Evolutionary conservation across 805 yeast species (phyloP).

Genomic region (Yarrowia phangngaensis): DNA sequence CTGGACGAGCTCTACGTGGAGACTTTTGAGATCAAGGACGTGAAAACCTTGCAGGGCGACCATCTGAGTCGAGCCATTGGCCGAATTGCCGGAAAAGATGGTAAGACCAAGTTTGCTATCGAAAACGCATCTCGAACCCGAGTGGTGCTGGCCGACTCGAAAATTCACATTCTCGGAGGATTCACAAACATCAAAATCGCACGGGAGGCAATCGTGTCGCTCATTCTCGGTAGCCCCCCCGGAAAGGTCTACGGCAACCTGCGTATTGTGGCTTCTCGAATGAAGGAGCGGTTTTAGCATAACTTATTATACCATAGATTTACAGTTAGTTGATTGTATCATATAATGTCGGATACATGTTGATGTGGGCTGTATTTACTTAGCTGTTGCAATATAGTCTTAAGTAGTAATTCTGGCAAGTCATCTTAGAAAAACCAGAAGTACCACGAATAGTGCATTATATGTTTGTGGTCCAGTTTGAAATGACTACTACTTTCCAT

Average conservation of each 20-base stretch:
- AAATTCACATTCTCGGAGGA: constrained; percentile 95
- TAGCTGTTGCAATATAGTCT: too few relatives aligned
- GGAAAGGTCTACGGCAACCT: constrained; percentile 97
- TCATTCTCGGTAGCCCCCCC: constrained; percentile 96
- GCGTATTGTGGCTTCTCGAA: constrained; percentile 93
- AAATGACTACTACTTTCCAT: too few relatives aligned
- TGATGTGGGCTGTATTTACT: too few relatives aligned
- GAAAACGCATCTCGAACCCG: constrained; percentile 98
- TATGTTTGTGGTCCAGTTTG: too few relatives aligned
- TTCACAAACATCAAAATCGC: constrained; percentile 97
- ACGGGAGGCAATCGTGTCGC: constrained; percentile 91
- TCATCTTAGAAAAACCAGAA: too few relatives aligned
- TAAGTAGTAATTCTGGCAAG: too few relatives aligned
- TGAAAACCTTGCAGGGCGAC: constrained; percentile 90
- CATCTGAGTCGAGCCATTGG: constrained; percentile 98
- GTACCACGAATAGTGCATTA: too few relatives aligned
- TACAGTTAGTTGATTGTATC: too few relatives aligned
- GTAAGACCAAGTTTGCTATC: constrained; percentile 96
- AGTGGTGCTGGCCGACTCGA: constrained; percentile 93
- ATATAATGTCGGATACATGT: too few relatives aligned
- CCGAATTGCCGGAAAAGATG: constrained; percentile 99
- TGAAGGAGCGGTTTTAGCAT: constrained; percentile 84
- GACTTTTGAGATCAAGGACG: constrained; percentile 95
- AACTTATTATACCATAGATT: too few relatives aligned
- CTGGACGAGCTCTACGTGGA: constrained; percentile 95